Percentiles rank a stretch among this genome's conserved stretches.
These are phyloP conservation scores for Claviceps pusilla DNA, from an alignment of 2,329 filamentous ascomycete genomes.

Conservation along the genomic window DNA sequence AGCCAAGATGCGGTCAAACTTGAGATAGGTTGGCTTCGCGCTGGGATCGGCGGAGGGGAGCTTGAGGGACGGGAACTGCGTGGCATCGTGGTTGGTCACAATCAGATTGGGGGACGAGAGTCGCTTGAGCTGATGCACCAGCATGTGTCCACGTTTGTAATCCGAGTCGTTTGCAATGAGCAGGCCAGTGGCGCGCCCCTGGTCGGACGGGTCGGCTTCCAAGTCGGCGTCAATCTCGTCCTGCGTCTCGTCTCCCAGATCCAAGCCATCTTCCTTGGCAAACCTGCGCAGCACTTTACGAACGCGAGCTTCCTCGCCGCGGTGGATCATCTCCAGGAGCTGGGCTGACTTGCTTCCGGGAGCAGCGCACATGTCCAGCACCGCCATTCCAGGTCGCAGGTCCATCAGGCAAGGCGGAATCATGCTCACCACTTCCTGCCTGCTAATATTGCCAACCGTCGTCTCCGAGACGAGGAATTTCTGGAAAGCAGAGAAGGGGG, in stretches of 20 bases:
- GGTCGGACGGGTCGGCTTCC: slow-evolving; percentile 49
- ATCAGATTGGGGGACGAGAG: slow-evolving; percentile 92
- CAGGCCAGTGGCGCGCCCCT: slow-evolving; percentile 78
- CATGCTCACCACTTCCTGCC: slow-evolving; percentile 98
- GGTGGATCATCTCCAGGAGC: slow-evolving; percentile 84
- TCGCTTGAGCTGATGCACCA: slow-evolving; percentile 95
- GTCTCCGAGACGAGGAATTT: slow-evolving; percentile 97
- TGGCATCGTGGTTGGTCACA: slow-evolving; percentile 95
- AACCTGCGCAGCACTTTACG: slow-evolving; percentile 52
- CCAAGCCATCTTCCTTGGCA: slow-evolving; percentile 44
- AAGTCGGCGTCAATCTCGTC: slow-evolving; percentile 35
- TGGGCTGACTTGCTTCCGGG: slow-evolving; percentile 96
- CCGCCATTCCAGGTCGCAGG: slow-evolving; percentile 76
- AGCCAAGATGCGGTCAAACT: slow-evolving; percentile 90
- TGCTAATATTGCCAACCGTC: slow-evolving; percentile 89
- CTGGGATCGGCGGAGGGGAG: slow-evolving; percentile 47
- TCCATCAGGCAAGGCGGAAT: slow-evolving; percentile 92
- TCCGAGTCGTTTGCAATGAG: slow-evolving; percentile 93
- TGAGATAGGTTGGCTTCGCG: slow-evolving; percentile 57
- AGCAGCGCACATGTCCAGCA: slow-evolving; percentile 89
- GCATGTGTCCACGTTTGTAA: slow-evolving; percentile 91
- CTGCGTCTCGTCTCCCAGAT: slow-evolving; percentile 32
- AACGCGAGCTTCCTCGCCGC: slow-evolving; percentile 78
- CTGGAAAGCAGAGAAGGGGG: slow-evolving; percentile 88
- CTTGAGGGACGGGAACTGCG: slow-evolving; percentile 83